Conservation (phyloP, 2,329 filamentous ascomycete genomes). For the Emydomyces testavorans region DNA sequence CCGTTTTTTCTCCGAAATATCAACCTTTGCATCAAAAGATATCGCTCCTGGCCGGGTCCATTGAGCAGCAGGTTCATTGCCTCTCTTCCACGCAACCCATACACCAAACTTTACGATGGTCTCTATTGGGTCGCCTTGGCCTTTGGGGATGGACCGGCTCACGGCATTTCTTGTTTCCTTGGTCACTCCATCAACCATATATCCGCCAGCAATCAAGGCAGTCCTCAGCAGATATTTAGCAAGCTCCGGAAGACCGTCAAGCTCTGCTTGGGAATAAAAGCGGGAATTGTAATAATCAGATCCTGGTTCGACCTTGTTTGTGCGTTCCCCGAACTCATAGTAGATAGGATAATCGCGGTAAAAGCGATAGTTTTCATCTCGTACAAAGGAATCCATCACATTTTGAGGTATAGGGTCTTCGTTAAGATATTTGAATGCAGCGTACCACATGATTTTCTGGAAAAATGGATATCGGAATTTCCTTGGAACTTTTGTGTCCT, state of each 20-base stretch:
- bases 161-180: conserved; percentile 49
- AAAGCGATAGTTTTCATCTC: conserved; percentile 44
- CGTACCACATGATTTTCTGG: conserved; percentile 59
- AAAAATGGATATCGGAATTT: conserved; percentile 59
- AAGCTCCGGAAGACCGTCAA: conserved; percentile 49
- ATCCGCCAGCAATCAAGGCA: conserved; percentile 49
- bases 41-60: conserved; percentile 51
- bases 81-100: conserved; percentile 57
- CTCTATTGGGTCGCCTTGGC: conserved; percentile 49
- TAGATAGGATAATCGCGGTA: conserved; percentile 46
- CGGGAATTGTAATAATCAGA: conserved; percentile 46
- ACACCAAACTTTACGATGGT: conserved; percentile 49
- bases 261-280: conserved; percentile 52
- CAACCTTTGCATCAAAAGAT: conserved; percentile 40
- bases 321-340: conserved; percentile 46
- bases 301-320: conserved; percentile 41
- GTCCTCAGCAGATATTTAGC: conserved; percentile 52
- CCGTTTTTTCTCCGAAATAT: conserved; percentile 43
- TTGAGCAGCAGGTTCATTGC: conserved; percentile 49
- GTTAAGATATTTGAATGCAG: conserved; percentile 52
- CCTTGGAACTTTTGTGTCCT: conserved; percentile 52
- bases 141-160: conserved; percentile 52
- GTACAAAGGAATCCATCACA: conserved; percentile 45
- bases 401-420: conserved; percentile 51
- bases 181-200: conserved; percentile 48